Percentiles rank a stretch among this genome's conserved stretches.
phyloP scores from a whole-genome alignment of 2,329 filamentous ascomycete species.

The Parastagonospora avenae region DNA sequence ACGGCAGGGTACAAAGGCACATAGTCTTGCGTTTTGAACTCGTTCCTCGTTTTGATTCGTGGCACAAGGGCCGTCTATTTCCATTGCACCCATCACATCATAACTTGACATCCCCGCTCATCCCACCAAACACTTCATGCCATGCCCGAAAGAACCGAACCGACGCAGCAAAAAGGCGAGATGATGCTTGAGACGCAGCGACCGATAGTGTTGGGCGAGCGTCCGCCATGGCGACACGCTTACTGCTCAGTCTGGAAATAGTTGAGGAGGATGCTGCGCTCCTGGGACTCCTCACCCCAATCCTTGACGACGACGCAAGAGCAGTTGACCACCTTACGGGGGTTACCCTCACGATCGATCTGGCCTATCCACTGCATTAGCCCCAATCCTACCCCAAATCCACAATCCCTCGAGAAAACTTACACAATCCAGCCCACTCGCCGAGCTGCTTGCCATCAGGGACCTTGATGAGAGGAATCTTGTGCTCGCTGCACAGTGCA shows the following conservation, averaged over 20 bases:
- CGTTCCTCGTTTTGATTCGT: constrained; percentile 3
- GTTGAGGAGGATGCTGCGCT: constrained; percentile 98
- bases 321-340: constrained; percentile 99
- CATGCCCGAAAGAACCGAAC: constrained; percentile 11
- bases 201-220: constrained; percentile 7
- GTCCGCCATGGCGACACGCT: constrained; percentile 21
- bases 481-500: constrained; percentile 98
- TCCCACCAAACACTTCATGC: not conserved
- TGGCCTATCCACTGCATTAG: constrained; percentile 68
- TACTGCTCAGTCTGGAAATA: constrained; percentile 93
- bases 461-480: constrained; percentile 99
- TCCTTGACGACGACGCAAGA: constrained; percentile 99
- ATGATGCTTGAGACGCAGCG: constrained; percentile 11
- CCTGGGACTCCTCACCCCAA: constrained; percentile 99
- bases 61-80: constrained; percentile 12
- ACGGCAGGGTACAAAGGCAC: not conserved
- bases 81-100: constrained; percentile 17
- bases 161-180: constrained; percentile 19
- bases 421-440: constrained; percentile 99
- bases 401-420: constrained; percentile 60
- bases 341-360: constrained; percentile 98
- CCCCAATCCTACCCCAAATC: not conserved
- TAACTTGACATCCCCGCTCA: constrained; percentile 3
- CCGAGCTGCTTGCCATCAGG: constrained; percentile 99
- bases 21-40: not conserved